These are phyloP conservation scores for Inga leiocalycina DNA, from an alignment of 306 rosid genomes.

Conservation along the genomic window DNA sequence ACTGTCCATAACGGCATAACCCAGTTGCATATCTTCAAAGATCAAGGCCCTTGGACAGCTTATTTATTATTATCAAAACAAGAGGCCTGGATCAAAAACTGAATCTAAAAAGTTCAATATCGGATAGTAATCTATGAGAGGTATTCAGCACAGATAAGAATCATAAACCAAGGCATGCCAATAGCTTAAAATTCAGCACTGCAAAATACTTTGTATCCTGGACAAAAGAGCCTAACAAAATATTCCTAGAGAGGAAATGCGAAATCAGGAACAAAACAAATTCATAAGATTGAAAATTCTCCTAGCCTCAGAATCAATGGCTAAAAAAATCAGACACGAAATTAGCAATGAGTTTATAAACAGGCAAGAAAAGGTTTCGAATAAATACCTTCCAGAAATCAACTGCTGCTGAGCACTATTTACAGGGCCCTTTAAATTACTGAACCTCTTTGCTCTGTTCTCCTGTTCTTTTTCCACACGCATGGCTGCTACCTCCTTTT, in stretches of 20 bases:
- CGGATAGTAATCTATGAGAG: background rate
- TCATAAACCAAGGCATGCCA: constrained; percentile 19
- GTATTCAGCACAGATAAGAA: constrained; percentile 20
- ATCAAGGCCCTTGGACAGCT: background rate
- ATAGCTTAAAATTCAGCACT: constrained; percentile 10
- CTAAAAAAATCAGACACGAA: constrained; percentile 18
- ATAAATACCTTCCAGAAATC: constrained; percentile 84
- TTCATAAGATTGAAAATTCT: constrained; percentile 14
- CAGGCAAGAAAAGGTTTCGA: constrained; percentile 17
- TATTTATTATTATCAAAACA: background rate
- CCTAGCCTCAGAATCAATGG: background rate
- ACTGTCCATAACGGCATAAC: background rate
- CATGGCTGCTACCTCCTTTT: constrained; percentile 99
- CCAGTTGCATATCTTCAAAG: background rate
- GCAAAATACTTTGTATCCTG: background rate
- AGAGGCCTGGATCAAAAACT: background rate
- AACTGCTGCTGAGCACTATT: constrained; percentile 82
- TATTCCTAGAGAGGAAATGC: constrained; percentile 11
- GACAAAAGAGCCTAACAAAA: background rate
- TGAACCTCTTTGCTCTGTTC: constrained; percentile 80
- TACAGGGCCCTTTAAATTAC: constrained; percentile 66
- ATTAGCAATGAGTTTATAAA: background rate
- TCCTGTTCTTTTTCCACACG: constrained; percentile 96
- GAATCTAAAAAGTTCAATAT: constrained; percentile 20
- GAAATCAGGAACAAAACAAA: constrained; percentile 17